A percentile compares a stretch with the other conserved stretches of the same genome.
Conservation (phyloP, 2,329 filamentous ascomycete species). For the Trichoderma gracile region DNA sequence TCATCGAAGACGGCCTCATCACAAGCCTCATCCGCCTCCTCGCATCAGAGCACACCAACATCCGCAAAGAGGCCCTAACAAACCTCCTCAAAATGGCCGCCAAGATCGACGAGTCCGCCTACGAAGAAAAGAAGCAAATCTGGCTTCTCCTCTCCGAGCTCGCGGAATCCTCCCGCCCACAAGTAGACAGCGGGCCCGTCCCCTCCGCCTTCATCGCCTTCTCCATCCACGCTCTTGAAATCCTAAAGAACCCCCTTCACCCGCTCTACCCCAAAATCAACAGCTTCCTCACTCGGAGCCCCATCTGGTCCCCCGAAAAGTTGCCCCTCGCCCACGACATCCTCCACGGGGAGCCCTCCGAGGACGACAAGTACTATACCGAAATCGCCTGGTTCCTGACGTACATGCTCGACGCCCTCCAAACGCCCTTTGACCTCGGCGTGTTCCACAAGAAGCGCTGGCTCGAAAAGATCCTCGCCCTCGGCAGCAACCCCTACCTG, state of each 20-base stretch:
- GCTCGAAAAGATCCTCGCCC: conserved; percentile 72
- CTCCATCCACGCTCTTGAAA: conserved; percentile 66
- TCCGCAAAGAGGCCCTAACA: conserved; percentile 74
- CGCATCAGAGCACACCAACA: conserved; percentile 70
- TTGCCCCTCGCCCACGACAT: conserved; percentile 69
- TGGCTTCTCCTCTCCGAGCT: conserved; percentile 80
- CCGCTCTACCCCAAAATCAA: conserved; percentile 85
- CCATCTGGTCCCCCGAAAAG: conserved; percentile 72
- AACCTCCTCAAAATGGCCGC: conserved; percentile 66
- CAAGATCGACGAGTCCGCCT: conserved; percentile 66
- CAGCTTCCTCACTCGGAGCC: conserved; percentile 74
- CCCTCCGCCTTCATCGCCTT: conserved; percentile 77
- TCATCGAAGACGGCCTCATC: conserved; percentile 75
- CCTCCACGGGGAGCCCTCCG: conserved; percentile 64
- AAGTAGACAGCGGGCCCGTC: conserved; percentile 58
- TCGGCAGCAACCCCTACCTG: conserved; percentile 68
- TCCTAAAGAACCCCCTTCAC: conserved; percentile 76
- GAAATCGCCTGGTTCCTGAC: conserved; percentile 75
- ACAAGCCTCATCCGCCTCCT: conserved; percentile 72
- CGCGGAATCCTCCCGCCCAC: conserved; percentile 66
- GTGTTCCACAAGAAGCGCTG: conserved; percentile 63
- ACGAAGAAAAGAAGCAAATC: conserved; percentile 74
- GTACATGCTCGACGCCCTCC: conserved; percentile 68
- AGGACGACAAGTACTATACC: conserved; percentile 71
- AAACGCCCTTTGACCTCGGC: conserved; percentile 58